Conservation (phyloP, 2,329 filamentous ascomycete species). For the Bipolaris bicolor region DNA sequence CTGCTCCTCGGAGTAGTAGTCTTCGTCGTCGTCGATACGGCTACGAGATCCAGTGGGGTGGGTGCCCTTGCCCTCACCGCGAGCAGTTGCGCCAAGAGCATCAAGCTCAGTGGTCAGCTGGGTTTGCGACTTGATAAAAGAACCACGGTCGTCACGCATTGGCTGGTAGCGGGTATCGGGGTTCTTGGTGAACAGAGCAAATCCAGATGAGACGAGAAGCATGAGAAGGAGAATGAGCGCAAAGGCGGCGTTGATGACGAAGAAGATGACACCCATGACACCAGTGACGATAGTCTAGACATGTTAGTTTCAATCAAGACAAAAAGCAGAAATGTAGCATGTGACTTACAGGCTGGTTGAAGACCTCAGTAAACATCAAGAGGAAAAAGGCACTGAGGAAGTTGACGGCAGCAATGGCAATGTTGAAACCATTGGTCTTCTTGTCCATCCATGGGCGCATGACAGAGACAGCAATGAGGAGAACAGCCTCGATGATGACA, state of each 20-base stretch:
- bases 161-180: constrained; percentile 94
- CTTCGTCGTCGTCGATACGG: constrained; percentile 74
- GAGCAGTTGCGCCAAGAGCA: constrained; percentile 84
- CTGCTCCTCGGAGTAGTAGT: constrained; percentile 61
- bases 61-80: constrained; percentile 69
- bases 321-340: background rate
- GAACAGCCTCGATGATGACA: constrained; percentile 79
- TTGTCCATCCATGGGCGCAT: constrained; percentile 98
- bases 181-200: constrained; percentile 88
- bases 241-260: constrained; percentile 84
- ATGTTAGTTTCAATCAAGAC: constrained; percentile 21
- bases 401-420: constrained; percentile 86
- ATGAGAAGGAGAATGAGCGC: constrained; percentile 82
- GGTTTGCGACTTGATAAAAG: constrained; percentile 95
- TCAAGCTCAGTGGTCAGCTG: constrained; percentile 89
- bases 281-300: constrained; percentile 75
- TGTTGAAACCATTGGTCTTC: constrained; percentile 96
- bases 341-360: constrained; percentile 73
- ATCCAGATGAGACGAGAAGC: constrained; percentile 76
- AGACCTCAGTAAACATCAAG: constrained; percentile 85
- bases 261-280: constrained; percentile 87
- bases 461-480: constrained; percentile 78
- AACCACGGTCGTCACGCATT: constrained; percentile 94
- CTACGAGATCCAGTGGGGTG: constrained; percentile 50
- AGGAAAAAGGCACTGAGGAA: constrained; percentile 90